Conservation (phyloP, 176 grass and related monocot species). For the Eragrostis curvula region DNA sequence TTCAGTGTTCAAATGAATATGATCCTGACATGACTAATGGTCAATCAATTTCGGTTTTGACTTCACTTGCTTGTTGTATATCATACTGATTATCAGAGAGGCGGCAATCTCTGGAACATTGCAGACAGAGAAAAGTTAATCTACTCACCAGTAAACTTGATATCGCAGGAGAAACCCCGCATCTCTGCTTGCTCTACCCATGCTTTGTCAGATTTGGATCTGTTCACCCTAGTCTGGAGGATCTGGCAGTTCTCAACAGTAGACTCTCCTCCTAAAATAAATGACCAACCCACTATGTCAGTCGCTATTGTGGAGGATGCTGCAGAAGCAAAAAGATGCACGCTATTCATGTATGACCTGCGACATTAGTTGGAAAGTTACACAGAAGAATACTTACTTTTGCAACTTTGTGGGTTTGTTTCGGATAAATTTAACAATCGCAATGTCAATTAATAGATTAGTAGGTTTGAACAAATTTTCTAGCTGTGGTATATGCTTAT, state of each 20-base stretch:
- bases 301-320: background rate
- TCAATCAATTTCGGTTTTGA: background rate
- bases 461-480: background rate
- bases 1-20: background rate
- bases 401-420: background rate
- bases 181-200: constrained; percentile 75
- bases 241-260: constrained; percentile 92
- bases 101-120: background rate
- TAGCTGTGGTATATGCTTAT: background rate
- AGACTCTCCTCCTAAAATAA: constrained; percentile 76
- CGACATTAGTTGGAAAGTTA: background rate
- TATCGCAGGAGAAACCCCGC: constrained; percentile 77
- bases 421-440: background rate
- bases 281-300: background rate
- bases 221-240: constrained; percentile 88
- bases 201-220: constrained; percentile 85
- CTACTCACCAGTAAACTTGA: constrained; percentile 82
- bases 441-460: background rate
- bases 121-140: background rate
- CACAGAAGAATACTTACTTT: background rate
- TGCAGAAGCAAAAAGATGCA: background rate
- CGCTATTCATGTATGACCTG: background rate
- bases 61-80: background rate
- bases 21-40: background rate
- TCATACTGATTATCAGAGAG: background rate